Conservation (phyloP, 176 grass and related monocot species). For the Luzula sylvatica region DNA sequence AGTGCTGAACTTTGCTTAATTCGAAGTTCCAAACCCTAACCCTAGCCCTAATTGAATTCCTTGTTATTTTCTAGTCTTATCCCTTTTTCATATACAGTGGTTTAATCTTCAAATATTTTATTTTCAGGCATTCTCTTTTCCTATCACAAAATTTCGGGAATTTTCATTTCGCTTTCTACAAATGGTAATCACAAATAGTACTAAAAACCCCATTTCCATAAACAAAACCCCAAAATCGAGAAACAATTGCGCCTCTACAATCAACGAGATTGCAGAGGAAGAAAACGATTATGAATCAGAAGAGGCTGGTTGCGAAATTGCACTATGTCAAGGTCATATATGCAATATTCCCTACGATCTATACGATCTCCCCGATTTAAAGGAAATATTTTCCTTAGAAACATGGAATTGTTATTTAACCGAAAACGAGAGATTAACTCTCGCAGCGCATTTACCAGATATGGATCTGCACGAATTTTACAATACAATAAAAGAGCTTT, state of each 20-base stretch:
- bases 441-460: slow-evolving; percentile 59
- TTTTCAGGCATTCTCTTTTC: slow-evolving; percentile 21
- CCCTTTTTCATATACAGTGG: not conserved
- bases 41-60: not conserved
- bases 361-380: slow-evolving; percentile 55
- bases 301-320: slow-evolving; percentile 57
- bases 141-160: not conserved
- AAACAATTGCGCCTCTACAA: slow-evolving; percentile 3
- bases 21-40: not conserved
- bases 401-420: slow-evolving; percentile 69
- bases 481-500: slow-evolving; percentile 45
- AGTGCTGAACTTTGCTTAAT: not conserved
- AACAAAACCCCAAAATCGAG: not conserved
- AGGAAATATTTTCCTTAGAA: slow-evolving; percentile 60
- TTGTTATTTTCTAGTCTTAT: slow-evolving; percentile 9
- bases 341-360: slow-evolving; percentile 75
- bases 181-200: slow-evolving; percentile 78
- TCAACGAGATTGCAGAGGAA: slow-evolving; percentile 33
- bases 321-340: slow-evolving; percentile 31
- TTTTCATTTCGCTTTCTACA: not conserved
- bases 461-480: slow-evolving; percentile 57
- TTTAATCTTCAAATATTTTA: not conserved
- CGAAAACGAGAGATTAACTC: slow-evolving; percentile 56
- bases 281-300: slow-evolving; percentile 40
- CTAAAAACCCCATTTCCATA: slow-evolving; percentile 3